Percentiles rank a stretch among this genome's conserved stretches.
These are phyloP conservation scores for Aspergillus clavatus DNA, from an alignment of 2,329 filamentous ascomycete species.

Conservation along the genomic window DNA sequence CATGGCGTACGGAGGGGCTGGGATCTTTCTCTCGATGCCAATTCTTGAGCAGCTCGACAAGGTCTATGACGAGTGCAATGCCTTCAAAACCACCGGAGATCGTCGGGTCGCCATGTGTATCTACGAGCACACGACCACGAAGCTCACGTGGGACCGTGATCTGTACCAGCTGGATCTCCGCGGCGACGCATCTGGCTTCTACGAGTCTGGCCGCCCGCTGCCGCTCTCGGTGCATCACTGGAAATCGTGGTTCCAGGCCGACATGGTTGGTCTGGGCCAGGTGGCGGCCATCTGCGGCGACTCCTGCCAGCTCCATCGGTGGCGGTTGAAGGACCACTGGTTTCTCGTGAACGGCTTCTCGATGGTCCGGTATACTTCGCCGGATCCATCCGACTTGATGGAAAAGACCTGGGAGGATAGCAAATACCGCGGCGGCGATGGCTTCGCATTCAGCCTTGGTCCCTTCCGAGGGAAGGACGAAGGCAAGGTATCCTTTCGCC, in stretches of 20 bases:
- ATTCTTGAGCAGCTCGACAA: conserved; percentile 45
- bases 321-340: conserved; percentile 35
- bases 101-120: conserved; percentile 52
- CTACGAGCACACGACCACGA: conserved; percentile 46
- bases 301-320: conserved; percentile 50
- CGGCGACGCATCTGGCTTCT: conserved; percentile 52
- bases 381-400: conserved; percentile 38
- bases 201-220: conserved; percentile 47
- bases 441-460: conserved; percentile 48
- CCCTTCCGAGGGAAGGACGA: conserved; percentile 39
- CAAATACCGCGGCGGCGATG: conserved; percentile 32
- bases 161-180: conserved; percentile 53
- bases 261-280: conserved; percentile 45
- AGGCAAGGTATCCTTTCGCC: conserved; percentile 47
- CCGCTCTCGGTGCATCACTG: conserved; percentile 54
- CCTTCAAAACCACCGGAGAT: conserved; percentile 43
- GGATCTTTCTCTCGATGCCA: conserved; percentile 50
- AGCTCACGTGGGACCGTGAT: conserved; percentile 47
- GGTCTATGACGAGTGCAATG: conserved; percentile 46
- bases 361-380: conserved; percentile 44
- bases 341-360: conserved; percentile 54
- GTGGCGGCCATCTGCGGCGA: conserved; percentile 47
- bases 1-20: conserved; percentile 56
- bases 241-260: conserved; percentile 49
- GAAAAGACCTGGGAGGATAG: conserved; percentile 49